Conservation (phyloP, 352 stramenopile species). For the Thraustochytrium sp. region DNA sequence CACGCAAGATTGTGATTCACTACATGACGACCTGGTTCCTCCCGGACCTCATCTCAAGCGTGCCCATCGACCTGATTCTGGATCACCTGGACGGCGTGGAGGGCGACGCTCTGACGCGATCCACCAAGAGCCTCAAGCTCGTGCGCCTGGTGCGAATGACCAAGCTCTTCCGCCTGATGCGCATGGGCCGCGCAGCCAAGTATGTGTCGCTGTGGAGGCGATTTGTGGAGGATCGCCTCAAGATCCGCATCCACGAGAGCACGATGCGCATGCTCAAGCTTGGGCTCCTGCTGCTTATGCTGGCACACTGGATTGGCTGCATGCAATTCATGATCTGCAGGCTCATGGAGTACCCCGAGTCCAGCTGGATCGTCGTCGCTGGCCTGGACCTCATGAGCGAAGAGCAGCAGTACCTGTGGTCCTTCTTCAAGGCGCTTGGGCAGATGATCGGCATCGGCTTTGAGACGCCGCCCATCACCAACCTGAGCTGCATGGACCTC, state of each 20-base stretch:
- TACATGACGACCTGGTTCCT: slow-evolving; percentile 59
- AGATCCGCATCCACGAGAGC: slow-evolving; percentile 15
- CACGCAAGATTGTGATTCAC: slow-evolving; percentile 51
- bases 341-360: slow-evolving; percentile 53
- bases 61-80: slow-evolving; percentile 50
- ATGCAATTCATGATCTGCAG: slow-evolving; percentile 57
- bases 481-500: slow-evolving; percentile 24
- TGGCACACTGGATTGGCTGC: slow-evolving; percentile 59
- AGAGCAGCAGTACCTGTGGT: slow-evolving; percentile 56
- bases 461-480: slow-evolving; percentile 52
- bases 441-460: slow-evolving; percentile 64
- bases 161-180: slow-evolving; percentile 54
- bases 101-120: background rate
- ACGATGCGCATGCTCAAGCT: slow-evolving; percentile 38
- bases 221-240: slow-evolving; percentile 1
- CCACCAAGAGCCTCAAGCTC: slow-evolving; percentile 52
- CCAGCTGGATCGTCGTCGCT: slow-evolving; percentile 55
- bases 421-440: slow-evolving; percentile 58
- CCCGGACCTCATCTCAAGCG: slow-evolving; percentile 53
- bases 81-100: background rate
- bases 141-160: slow-evolving; percentile 56
- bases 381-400: background rate
- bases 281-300: background rate
- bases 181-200: slow-evolving; percentile 43
- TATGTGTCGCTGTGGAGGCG: background rate